These are phyloP conservation scores for Paecilomyces sp. DNA, from an alignment of 2,329 filamentous ascomycete genomes.

Conservation along the genomic window DNA sequence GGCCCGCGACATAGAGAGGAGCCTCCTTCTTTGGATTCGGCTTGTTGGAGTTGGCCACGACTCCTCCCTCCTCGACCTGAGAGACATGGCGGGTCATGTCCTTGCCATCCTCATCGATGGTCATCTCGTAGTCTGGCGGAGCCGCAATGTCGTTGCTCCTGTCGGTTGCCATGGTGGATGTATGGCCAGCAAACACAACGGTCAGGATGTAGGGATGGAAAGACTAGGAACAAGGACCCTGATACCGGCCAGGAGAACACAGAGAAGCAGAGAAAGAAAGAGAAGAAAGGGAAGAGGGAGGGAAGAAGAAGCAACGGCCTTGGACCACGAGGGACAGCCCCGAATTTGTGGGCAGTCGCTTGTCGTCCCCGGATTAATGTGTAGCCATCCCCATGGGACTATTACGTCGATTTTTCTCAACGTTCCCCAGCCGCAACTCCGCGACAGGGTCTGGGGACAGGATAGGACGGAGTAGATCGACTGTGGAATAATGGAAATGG, in stretches of 20 bases:
- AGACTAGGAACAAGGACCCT: background rate
- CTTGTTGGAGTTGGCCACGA: conserved; percentile 17
- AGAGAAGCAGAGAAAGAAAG: background rate
- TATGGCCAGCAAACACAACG: background rate
- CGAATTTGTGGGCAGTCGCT: background rate
- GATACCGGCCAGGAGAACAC: background rate
- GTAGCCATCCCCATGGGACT: background rate
- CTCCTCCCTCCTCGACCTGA: conserved; percentile 16
- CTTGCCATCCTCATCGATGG: conserved; percentile 12
- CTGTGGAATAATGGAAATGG: background rate
- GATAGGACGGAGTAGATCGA: background rate
- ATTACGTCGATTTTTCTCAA: background rate
- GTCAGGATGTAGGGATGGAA: background rate
- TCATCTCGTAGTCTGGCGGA: conserved; percentile 12
- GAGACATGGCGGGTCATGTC: conserved; percentile 2
- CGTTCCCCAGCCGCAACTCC: background rate
- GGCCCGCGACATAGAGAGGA: conserved; percentile 28
- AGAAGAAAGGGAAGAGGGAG: background rate
- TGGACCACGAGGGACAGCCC: background rate
- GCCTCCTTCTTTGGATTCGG: conserved; percentile 20
- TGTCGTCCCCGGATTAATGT: background rate
- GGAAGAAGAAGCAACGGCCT: background rate
- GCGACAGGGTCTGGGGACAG: background rate
- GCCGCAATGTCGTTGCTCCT: conserved; percentile 11
- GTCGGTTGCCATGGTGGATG: background rate